Evolutionary conservation across 1,284 basidiomycete species (phyloP).

Genomic region (Cystobasidiaceae sp.): DNA sequence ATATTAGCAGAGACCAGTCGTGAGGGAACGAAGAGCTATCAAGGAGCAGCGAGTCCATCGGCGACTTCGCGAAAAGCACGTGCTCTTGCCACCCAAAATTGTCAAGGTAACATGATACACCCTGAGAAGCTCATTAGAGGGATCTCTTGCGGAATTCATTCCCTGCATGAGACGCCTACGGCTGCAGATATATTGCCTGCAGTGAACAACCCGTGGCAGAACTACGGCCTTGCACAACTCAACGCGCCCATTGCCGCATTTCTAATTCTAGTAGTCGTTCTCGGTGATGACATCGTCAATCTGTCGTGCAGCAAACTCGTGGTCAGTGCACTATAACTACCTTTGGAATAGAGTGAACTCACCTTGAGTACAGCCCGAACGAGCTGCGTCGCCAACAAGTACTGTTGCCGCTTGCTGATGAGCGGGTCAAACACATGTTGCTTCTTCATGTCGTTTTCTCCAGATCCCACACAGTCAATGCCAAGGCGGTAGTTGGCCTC

Average conservation of each 20-base stretch:
- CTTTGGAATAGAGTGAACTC: neutral
- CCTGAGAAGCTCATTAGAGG: too few relatives aligned
- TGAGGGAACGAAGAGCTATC: too few relatives aligned
- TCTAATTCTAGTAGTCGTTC: conserved; percentile 16
- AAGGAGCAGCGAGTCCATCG: too few relatives aligned
- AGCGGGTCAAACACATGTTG: conserved; percentile 96
- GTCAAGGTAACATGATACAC: too few relatives aligned
- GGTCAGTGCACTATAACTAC: neutral
- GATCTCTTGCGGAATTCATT: too few relatives aligned
- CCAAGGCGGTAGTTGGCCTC: conserved; percentile 80
- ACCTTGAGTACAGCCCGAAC: conserved; percentile 48
- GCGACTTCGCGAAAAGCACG: neutral
- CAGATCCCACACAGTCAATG: conserved; percentile 84
- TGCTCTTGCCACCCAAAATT: too few relatives aligned
- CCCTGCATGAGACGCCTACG: too few relatives aligned
- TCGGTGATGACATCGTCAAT: conserved; percentile 40
- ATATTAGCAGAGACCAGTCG: too few relatives aligned
- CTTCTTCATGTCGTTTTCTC: conserved; percentile 92
- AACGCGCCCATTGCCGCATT: too few relatives aligned
- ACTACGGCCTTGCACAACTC: too few relatives aligned
- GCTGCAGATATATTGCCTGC: too few relatives aligned
- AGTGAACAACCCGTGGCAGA: too few relatives aligned
- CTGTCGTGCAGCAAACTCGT: neutral
- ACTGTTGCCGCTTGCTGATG: conserved; percentile 95
- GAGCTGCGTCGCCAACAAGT: conserved; percentile 93